A percentile compares a stretch with the other conserved stretches of the same genome.
Evolutionary conservation across 352 stramenopile species (phyloP).

Genomic region (Globisporangium carolinianum): DNA sequence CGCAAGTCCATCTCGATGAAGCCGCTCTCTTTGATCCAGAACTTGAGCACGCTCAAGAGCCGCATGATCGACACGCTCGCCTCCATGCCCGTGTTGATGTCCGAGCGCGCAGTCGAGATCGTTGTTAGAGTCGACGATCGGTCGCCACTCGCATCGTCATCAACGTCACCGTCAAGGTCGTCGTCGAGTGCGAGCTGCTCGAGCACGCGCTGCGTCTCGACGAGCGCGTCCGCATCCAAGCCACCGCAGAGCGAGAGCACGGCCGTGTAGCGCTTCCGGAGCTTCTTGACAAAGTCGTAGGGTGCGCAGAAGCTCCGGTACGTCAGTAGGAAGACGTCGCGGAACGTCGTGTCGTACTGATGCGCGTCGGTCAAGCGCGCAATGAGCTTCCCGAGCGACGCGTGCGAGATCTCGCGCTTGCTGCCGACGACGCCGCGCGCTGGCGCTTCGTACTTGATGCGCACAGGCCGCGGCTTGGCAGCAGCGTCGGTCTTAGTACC

Average conservation of each 20-base stretch:
- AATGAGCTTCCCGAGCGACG: conserved; percentile 77
- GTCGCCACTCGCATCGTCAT: conserved; percentile 12
- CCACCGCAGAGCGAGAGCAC: conserved; percentile 52
- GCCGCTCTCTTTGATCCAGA: conserved; percentile 83
- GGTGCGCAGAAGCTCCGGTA: conserved; percentile 76
- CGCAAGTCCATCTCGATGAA: conserved; percentile 77
- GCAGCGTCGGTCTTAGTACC: neutral
- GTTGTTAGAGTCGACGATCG: conserved; percentile 51
- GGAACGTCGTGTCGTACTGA: conserved; percentile 83
- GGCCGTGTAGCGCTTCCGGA: conserved; percentile 79
- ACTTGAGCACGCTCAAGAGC: conserved; percentile 81
- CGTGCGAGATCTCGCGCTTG: conserved; percentile 82
- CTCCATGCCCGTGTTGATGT: conserved; percentile 78
- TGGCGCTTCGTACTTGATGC: conserved; percentile 67
- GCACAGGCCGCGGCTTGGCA: conserved; percentile 37
- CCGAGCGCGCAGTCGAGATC: conserved; percentile 61
- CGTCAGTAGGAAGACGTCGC: conserved; percentile 79
- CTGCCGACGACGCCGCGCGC: conserved; percentile 46
- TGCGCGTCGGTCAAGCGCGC: conserved; percentile 79
- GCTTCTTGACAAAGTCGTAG: conserved; percentile 86
- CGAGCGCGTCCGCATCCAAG: conserved; percentile 39
- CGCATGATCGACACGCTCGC: conserved; percentile 85
- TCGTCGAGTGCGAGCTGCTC: conserved; percentile 55
- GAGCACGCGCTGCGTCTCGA: conserved; percentile 54
- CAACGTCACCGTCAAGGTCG: conserved; percentile 22